A percentile compares a stretch with the other conserved stretches of the same genome.
phyloP scores from a whole-genome alignment of 768 basidiomycete species.

The Suillus lakei region DNA sequence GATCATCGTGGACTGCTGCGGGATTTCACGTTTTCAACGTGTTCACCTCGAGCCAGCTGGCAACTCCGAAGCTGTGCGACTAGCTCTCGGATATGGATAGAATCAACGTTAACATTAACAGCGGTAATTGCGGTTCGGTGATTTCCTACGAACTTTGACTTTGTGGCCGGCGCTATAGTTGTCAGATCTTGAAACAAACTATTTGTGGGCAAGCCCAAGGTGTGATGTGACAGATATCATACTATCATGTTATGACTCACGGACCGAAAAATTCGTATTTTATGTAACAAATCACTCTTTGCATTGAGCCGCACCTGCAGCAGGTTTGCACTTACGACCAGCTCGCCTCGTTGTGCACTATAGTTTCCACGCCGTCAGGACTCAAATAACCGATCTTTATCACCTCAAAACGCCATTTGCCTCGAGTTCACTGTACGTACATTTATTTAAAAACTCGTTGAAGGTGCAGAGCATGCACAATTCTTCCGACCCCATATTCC shows the following conservation, averaged over 20 bases:
- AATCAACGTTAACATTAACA: too few relatives aligned
- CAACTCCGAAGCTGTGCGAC: background rate
- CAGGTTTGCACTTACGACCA: background rate
- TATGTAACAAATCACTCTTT: background rate
- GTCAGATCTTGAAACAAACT: background rate
- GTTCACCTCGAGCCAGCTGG: background rate
- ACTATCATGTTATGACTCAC: too few relatives aligned
- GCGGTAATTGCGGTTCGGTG: background rate
- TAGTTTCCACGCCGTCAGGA: background rate
- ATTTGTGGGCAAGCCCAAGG: background rate
- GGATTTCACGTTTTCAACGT: slow-evolving; percentile 5
- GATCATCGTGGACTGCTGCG: background rate
- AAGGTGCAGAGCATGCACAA: slow-evolving; percentile 15
- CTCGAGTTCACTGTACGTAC: slow-evolving; percentile 11
- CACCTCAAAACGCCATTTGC: background rate
- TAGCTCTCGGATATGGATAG: background rate
- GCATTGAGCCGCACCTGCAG: background rate
- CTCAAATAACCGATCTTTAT: background rate
- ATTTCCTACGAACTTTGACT: background rate
- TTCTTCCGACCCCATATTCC: slow-evolving; percentile 10
- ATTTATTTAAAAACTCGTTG: slow-evolving; percentile 35
- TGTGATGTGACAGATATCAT: background rate
- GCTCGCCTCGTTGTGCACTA: background rate
- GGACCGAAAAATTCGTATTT: background rate
- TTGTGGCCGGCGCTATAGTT: background rate